Base-by-base conservation (phyloP, 108 stramenopile genomes). In the Skeletonema tropicum region DNA sequence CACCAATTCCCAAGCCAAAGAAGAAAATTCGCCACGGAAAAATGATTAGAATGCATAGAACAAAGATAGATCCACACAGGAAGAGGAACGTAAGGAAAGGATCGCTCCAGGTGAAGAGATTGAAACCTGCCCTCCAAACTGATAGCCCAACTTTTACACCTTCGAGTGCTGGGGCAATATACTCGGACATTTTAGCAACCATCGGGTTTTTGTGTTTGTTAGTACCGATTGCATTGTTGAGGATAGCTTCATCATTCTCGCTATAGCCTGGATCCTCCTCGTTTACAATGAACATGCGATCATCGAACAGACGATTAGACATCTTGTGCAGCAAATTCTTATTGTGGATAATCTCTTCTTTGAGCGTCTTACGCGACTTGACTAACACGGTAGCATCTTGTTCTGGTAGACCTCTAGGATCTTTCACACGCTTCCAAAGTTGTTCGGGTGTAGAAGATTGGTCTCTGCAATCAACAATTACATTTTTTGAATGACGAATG, bases 21-120 rank as follows among this genome's bases (percentile, higher is more conserved):
- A 92, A 88, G 64, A 90, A 90, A 1, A 67, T 64, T 57, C 89
- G 70, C 93, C 93, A 94, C 1, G 93, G 93, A 48, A 94, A 94
- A 12, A 88, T 66, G 17, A 90, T 68, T 60, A 94, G 63, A 39
- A 90, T 60, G 25, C 76, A 68, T 5, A 85, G 52, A 19, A 83
- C 31, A n/a, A 30, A 21, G 15, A 71, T 36, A n/a, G 61, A 32
- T 15, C 89, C 71, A 36, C 79, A 80, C 4, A 85, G 46, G 21
- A 85, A 66, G 1, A 84, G 0, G 63, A 86, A 83, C 5, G 93
- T 86, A 39, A 94, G 57, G 52, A 68, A 88, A 3, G 93, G 93
- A 76, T 94, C 93, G 61, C 83, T 86, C 93, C 90, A 91, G 6
- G 80, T 80, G 10, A 86, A 80, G 10, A 89, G 71, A 49, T 94